Base-by-base conservation (phyloP, 2,329 filamentous ascomycete species). In the Plectosphaerella plurivora region DNA sequence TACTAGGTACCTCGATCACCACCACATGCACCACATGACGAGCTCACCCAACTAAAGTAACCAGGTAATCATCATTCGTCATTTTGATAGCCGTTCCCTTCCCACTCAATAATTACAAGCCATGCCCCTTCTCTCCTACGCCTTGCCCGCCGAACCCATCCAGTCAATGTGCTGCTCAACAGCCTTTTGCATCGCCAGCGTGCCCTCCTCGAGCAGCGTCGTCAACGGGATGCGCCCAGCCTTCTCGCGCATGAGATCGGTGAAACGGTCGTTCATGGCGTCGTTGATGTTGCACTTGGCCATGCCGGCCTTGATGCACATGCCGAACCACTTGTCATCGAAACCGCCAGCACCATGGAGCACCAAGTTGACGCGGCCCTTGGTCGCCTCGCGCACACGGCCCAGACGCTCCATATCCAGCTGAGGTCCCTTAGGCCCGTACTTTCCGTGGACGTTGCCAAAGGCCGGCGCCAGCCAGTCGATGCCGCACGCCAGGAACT, bases 381-480 rank as follows among this genome's bases (percentile, higher is more conserved):
- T 39, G 24, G 52, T 55, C 37, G 49, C 47, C 12, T 36, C 16
- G 5, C 73, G 70, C 59, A 79, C 68, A 53, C 50, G 65, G n/a
- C 70, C 63, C 3, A 82, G 67, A 3, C 72, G 63, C 25, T 71
- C 79, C 63, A 82, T 86, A 61, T 88, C 84, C 16, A 87, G 66
- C 63, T 77, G 73, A 22, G 84, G 81, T 0, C 86, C 87, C 15
- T 80, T 69, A 0, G 82, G 77, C 0, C 86, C 86, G 67, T 91
- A 90, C 59, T 84, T 81, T 6, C 87, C 87, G 68, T 91, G 87
- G 45, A 91, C 83, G 61, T 90, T 91, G 4, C 87, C 87, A 69
- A 91, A 89, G 1, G 86, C 86, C 0, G 87, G 88, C 3, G 88
- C 88, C 14, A 91, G 71, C 72, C 86, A 86, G 61, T 91, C 84